Conservation (phyloP, 768 basidiomycete genomes). For the Suillus variegatus region DNA sequence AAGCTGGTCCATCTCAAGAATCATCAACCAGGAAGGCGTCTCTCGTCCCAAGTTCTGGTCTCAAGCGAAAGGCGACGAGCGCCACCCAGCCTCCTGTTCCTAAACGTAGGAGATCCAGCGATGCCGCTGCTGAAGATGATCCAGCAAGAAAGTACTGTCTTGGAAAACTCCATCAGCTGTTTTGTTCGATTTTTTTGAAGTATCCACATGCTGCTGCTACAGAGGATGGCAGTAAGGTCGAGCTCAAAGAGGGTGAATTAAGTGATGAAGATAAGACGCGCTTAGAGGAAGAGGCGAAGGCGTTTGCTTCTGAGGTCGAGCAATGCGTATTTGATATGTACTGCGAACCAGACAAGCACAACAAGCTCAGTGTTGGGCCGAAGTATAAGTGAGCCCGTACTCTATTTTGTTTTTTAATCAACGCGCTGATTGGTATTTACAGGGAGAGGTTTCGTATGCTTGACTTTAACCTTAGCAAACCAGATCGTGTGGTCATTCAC, state of each 20-base stretch:
- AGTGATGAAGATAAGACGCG: slow-evolving; percentile 59
- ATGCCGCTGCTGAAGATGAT: slow-evolving; percentile 55
- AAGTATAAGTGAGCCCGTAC: slow-evolving; percentile 75
- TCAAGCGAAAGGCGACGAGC: slow-evolving; percentile 60
- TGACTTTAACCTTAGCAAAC: slow-evolving; percentile 83
- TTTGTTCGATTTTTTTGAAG: slow-evolving; percentile 67
- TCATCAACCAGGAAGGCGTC: slow-evolving; percentile 25
- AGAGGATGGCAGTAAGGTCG: slow-evolving; percentile 33
- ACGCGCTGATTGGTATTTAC: slow-evolving; percentile 14
- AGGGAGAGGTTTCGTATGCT: slow-evolving; percentile 93
- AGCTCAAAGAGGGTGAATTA: slow-evolving; percentile 54
- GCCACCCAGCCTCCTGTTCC: slow-evolving; percentile 39
- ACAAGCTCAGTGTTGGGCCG: slow-evolving; percentile 58
- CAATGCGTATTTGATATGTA: slow-evolving; percentile 74
- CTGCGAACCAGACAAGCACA: slow-evolving; percentile 73
- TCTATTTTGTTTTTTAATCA: slow-evolving; percentile 2
- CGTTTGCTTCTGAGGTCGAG: slow-evolving; percentile 74
- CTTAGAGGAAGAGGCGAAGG: slow-evolving; percentile 57
- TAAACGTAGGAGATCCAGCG: slow-evolving; percentile 50
- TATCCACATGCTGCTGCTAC: slow-evolving; percentile 58
- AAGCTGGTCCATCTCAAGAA: slow-evolving; percentile 15
- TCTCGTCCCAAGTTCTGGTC: slow-evolving; percentile 20
- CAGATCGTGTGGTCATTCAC: slow-evolving; percentile 78
- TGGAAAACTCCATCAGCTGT: slow-evolving; percentile 70
- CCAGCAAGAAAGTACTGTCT: slow-evolving; percentile 80